Base-by-base conservation (phyloP, 176 grass and related monocot species). In the Lolium perenne region DNA sequence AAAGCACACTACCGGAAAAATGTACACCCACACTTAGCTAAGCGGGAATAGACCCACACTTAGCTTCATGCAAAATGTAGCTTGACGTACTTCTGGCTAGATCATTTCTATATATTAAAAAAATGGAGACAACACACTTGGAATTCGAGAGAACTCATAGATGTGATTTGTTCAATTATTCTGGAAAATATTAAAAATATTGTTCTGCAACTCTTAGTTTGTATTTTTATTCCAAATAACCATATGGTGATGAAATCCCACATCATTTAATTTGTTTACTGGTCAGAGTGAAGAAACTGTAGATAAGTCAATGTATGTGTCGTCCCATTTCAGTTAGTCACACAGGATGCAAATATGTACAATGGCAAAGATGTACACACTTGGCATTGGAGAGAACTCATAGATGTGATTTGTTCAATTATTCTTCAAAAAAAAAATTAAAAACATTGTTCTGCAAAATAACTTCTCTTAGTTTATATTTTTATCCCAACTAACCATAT, bases 281-380 rank as follows among this genome's bases (percentile, higher is more conserved):
- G 32, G 32, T 35, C 32, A 35, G 32, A 35, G 32, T 2, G 32
- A 35, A 35, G 32, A 35, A 35, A 35, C 32, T 35, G 32, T 35
- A 35, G 32, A 35, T 35, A 35, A 35, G 32, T 35, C 23, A 69
- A 65, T 22, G 48, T 50, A 49, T 68, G 55, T 4, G 9, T 26
- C 48, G 84, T 75, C 80, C 80, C 25, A 59, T 74, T 86, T 83
- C 65, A 79, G 80, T 79, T 79, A 66, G 74, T 49, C 63, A 74
- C 66, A 55, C 14, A 29, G 18, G n/a, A 76, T 74, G 65, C 64
- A 86, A 72, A 55, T 47, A 63, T 74, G 23, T 75, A 53, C 66
- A 65, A 57, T 86, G 49, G 71, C 20, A 5, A 35, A 35, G 32
- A 35, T 35, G 32, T 35, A 35, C 48, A 50, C 48, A 50, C 11